phyloP scores from a whole-genome alignment of 2,329 filamentous ascomycete species.

The Ophiostoma ulmi region DNA sequence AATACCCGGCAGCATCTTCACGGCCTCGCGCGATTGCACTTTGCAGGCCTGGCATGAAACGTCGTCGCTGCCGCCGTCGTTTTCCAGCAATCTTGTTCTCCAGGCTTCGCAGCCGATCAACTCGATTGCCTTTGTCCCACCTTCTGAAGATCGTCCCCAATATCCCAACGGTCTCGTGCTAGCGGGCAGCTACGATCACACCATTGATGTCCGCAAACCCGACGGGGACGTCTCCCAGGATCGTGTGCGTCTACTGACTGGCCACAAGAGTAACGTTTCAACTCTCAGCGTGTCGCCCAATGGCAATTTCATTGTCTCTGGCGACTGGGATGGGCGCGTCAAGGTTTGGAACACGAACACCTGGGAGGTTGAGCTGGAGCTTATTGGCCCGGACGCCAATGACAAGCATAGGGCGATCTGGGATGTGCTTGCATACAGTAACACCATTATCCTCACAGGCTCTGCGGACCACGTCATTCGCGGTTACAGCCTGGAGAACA shows the following conservation, averaged over 20 bases:
- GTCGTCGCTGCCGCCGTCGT: constrained; percentile 55
- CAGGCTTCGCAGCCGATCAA: constrained; percentile 86
- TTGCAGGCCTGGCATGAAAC: constrained; percentile 78
- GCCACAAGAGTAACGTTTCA: constrained; percentile 84
- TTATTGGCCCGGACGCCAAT: constrained; percentile 52
- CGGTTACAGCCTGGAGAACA: constrained; percentile 65
- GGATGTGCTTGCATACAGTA: constrained; percentile 82
- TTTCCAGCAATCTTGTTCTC: constrained; percentile 71
- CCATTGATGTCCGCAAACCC: constrained; percentile 83
- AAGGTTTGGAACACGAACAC: constrained; percentile 80
- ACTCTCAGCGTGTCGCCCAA: constrained; percentile 72
- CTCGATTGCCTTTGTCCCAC: constrained; percentile 68
- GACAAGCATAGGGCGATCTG: constrained; percentile 59
- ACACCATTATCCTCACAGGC: constrained; percentile 77
- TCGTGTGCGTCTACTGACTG: constrained; percentile 78
- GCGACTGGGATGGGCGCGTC: constrained; percentile 87
- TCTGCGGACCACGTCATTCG: constrained; percentile 88
- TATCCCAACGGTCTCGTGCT: constrained; percentile 76
- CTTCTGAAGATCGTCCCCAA: constrained; percentile 47
- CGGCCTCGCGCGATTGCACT: constrained; percentile 85
- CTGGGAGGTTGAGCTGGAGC: constrained; percentile 70
- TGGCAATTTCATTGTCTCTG: constrained; percentile 74
- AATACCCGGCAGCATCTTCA: constrained; percentile 61
- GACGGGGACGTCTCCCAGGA: constrained; percentile 63
- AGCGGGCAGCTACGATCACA: constrained; percentile 83